Evolutionary conservation across 306 rosid genomes (phyloP).

Genomic region (Cucurbita ficifolia): DNA sequence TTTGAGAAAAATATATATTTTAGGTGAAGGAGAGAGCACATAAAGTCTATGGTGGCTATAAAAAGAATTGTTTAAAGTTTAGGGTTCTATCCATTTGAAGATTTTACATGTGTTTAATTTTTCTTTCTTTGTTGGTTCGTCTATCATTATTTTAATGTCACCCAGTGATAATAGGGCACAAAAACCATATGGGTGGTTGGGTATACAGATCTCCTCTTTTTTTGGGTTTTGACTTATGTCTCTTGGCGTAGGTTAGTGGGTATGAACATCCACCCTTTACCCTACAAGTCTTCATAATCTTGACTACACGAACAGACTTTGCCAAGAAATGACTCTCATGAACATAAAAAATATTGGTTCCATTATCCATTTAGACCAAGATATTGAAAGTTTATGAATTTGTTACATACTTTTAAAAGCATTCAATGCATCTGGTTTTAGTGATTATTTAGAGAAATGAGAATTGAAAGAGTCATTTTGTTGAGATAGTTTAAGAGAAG

Average conservation of each 20-base stretch:
- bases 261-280: constrained; percentile 18
- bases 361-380: not conserved
- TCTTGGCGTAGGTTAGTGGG: constrained; percentile 20
- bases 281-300: constrained; percentile 3
- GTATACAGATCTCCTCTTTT: constrained; percentile 9
- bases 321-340: not conserved
- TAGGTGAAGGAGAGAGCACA: too few species aligned
- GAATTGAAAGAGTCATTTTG: not conserved
- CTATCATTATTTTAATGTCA: not conserved
- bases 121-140: not conserved
- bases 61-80: too few species aligned
- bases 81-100: too few species aligned
- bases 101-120: not conserved
- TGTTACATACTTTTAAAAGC: not conserved
- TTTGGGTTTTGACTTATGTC: constrained; percentile 32
- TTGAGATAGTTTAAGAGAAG: not conserved
- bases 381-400: too few species aligned
- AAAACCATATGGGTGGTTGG: constrained; percentile 3
- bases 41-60: too few species aligned
- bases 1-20: too few species aligned
- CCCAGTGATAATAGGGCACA: not conserved
- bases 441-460: not conserved
- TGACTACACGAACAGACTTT: not conserved
- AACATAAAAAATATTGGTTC: not conserved
- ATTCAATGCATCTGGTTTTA: not conserved